Percentiles rank a stretch among this genome's conserved stretches.
These are phyloP conservation scores for Crucibulum laeve DNA, from an alignment of 768 basidiomycete genomes.

Conservation along the genomic window DNA sequence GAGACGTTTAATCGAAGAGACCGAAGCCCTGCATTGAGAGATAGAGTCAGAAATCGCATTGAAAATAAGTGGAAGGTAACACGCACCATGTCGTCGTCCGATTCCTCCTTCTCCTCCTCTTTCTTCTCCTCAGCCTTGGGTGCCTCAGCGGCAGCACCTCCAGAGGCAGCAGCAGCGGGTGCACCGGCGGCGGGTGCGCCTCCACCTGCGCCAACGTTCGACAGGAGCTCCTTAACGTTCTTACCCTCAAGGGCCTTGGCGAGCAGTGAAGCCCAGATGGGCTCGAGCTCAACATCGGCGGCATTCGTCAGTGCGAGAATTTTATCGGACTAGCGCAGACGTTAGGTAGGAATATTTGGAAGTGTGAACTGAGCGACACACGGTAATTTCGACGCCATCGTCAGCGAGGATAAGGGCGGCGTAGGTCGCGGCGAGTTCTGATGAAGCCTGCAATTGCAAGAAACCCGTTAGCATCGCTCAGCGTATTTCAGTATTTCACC, in stretches of 20 bases:
- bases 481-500: too few species aligned
- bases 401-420: slow-evolving; percentile 98
- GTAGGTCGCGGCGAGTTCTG: slow-evolving; percentile 91
- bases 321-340: slow-evolving; percentile 74
- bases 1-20: slow-evolving; percentile 76
- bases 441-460: slow-evolving; percentile 31
- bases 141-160: slow-evolving; percentile 64
- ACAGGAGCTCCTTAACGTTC: slow-evolving; percentile 93
- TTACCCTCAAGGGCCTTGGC: slow-evolving; percentile 98
- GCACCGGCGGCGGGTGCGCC: slow-evolving; percentile 71
- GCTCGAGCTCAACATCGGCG: slow-evolving; percentile 83
- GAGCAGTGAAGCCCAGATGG: slow-evolving; percentile 97
- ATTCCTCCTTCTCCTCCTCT: slow-evolving; percentile 86
- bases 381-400: slow-evolving; percentile 95
- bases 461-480: slow-evolving; percentile 12
- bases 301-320: slow-evolving; percentile 80
- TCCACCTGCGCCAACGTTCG: slow-evolving; percentile 92
- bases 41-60: not conserved
- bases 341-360: slow-evolving; percentile 5
- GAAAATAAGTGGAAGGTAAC: not conserved
- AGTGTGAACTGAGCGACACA: slow-evolving; percentile 39
- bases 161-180: slow-evolving; percentile 42
- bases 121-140: slow-evolving; percentile 78
- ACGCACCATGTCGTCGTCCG: slow-evolving; percentile 86
- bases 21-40: slow-evolving; percentile 73